A percentile compares a stretch with the other conserved stretches of the same genome.
Evolutionary conservation across 2,329 filamentous ascomycete genomes (phyloP).

Genomic region (Cladosporium sp.): DNA sequence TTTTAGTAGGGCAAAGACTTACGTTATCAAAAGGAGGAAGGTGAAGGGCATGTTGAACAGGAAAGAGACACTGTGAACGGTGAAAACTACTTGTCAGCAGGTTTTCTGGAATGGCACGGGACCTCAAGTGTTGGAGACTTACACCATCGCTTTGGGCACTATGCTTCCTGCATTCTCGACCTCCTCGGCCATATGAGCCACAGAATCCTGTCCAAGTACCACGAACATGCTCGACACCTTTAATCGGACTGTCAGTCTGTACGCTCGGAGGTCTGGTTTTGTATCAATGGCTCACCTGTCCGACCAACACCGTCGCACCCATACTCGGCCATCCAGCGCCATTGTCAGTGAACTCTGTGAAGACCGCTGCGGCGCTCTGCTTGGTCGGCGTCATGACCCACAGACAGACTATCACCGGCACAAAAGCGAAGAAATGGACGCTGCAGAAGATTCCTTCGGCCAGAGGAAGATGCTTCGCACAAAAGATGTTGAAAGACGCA

Average conservation of each 20-base stretch:
- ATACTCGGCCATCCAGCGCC: slow-evolving; percentile 36
- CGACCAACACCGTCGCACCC: slow-evolving; percentile 36
- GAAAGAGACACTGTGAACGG: slow-evolving; percentile 28
- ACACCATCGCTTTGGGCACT: slow-evolving; percentile 40
- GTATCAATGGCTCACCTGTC: slow-evolving; percentile 28
- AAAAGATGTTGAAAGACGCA: slow-evolving; percentile 28
- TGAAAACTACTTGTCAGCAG: background rate
- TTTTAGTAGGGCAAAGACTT: background rate
- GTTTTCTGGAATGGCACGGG: too few species aligned
- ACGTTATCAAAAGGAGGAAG: slow-evolving; percentile 27
- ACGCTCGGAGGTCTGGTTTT: slow-evolving; percentile 19
- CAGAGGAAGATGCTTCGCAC: slow-evolving; percentile 25
- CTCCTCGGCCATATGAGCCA: slow-evolving; percentile 43
- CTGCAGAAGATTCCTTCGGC: slow-evolving; percentile 29
- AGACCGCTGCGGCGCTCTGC: slow-evolving; percentile 20
- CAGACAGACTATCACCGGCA: slow-evolving; percentile 29
- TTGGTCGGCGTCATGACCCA: slow-evolving; percentile 25
- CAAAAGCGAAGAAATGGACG: slow-evolving; percentile 30
- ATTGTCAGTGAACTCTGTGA: slow-evolving; percentile 35
- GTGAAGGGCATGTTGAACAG: slow-evolving; percentile 30
- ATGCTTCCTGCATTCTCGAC: slow-evolving; percentile 38
- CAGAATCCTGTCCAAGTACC: slow-evolving; percentile 32
- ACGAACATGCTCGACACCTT: slow-evolving; percentile 22
- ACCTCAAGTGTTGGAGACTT: background rate
- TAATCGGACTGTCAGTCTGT: background rate